phyloP scores from a whole-genome alignment of 2,329 filamentous ascomycete species.

The Colletotrichum somersetense region DNA sequence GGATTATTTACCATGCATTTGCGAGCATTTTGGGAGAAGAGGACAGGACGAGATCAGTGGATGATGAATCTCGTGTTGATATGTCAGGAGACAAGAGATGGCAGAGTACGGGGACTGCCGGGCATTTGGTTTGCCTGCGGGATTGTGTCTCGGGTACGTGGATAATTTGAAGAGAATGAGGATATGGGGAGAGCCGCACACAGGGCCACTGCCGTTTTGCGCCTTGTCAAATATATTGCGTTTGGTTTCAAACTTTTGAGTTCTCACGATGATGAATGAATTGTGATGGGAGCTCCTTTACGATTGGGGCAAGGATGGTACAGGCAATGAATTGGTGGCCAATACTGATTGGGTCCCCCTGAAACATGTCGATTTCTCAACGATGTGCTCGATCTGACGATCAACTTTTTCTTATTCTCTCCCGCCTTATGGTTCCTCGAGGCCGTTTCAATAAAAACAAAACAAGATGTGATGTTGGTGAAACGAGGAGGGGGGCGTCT shows the following conservation, averaged over 20 bases:
- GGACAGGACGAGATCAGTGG: slow-evolving; percentile 24
- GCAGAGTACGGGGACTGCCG: slow-evolving; percentile 20
- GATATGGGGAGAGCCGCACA: slow-evolving; percentile 23
- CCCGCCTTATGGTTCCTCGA: not conserved
- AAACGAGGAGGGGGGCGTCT: not conserved
- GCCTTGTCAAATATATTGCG: slow-evolving; percentile 37
- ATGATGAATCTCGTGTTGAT: slow-evolving; percentile 17
- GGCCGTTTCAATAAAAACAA: not conserved
- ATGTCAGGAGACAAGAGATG: slow-evolving; percentile 27
- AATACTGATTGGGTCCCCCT: not conserved
- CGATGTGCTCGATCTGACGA: not conserved
- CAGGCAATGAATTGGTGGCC: not conserved
- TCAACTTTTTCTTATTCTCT: not conserved
- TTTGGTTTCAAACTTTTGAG: slow-evolving; percentile 18
- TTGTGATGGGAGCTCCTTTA: not conserved
- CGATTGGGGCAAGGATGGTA: not conserved
- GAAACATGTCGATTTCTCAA: not conserved
- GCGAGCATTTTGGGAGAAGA: slow-evolving; percentile 28
- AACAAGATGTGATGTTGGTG: not conserved
- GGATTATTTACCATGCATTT: slow-evolving; percentile 32
- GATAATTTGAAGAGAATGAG: slow-evolving; percentile 27
- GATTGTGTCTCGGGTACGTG: slow-evolving; percentile 9
- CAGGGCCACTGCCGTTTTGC: slow-evolving; percentile 31
- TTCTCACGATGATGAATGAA: slow-evolving; percentile 4
- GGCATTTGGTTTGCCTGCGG: slow-evolving; percentile 7